These are phyloP conservation scores for Linanthus parryae DNA, from an alignment of 148 eudicot species.

Conservation along the genomic window DNA sequence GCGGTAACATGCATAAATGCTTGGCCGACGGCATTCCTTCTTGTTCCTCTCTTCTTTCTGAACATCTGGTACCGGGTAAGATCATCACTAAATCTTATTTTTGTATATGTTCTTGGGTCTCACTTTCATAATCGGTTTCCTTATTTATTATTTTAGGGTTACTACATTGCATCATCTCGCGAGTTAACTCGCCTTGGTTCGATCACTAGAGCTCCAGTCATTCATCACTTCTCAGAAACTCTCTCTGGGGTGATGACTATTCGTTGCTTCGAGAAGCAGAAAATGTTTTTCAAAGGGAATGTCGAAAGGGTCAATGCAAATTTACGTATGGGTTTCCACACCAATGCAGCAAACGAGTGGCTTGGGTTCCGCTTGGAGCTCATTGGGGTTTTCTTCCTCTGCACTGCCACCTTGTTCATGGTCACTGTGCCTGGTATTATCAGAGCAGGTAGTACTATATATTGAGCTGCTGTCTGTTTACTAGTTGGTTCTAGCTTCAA, in stretches of 20 bases:
- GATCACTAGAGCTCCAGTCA: slow-evolving; percentile 42
- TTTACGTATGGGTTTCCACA: slow-evolving; percentile 41
- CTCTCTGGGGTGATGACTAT: slow-evolving; percentile 44
- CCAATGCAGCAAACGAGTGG: slow-evolving; percentile 40
- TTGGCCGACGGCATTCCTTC: too few relatives aligned
- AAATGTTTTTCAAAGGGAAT: slow-evolving; percentile 26
- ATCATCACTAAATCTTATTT: too few relatives aligned
- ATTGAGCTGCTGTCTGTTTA: too few relatives aligned
- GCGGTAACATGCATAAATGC: too few relatives aligned
- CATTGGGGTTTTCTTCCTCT: slow-evolving; percentile 29
- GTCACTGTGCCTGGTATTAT: slow-evolving; percentile 37
- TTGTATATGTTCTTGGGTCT: too few relatives aligned
- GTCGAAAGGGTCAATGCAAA: slow-evolving; percentile 30
- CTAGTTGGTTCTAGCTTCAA: too few relatives aligned
- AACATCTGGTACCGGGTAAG: too few relatives aligned
- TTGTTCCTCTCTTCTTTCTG: too few relatives aligned
- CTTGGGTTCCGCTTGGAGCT: slow-evolving; percentile 43
- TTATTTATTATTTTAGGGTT: slow-evolving; percentile 25
- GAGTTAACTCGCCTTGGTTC: slow-evolving; percentile 37
- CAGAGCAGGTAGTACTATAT: slow-evolving; percentile 32
- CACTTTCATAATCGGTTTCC: background rate
- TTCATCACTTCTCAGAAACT: slow-evolving; percentile 47
- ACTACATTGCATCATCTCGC: slow-evolving; percentile 36
- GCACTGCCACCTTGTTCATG: slow-evolving; percentile 31
- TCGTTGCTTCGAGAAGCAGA: slow-evolving; percentile 37